Evolutionary conservation across 2,329 filamentous ascomycete species (phyloP).

Genomic region (Sporothrix pallida): DNA sequence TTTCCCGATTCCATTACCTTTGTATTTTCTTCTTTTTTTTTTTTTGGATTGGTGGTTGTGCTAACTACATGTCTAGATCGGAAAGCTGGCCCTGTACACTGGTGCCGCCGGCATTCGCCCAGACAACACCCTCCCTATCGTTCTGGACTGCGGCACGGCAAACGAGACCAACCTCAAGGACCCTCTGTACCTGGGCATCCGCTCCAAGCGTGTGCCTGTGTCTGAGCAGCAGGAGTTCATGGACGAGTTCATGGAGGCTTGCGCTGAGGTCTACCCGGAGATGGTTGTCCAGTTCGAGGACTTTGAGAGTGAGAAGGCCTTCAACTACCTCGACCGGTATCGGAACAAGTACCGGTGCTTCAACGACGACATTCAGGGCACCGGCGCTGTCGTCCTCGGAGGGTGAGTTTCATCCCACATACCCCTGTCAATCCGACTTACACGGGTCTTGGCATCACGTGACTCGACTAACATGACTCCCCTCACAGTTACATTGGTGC

Average conservation of each 20-base stretch:
- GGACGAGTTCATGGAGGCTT: slow-evolving; percentile 95
- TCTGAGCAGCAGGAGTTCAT: slow-evolving; percentile 88
- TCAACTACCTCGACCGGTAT: slow-evolving; percentile 90
- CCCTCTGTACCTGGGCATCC: slow-evolving; percentile 86
- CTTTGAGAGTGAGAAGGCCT: slow-evolving; percentile 91
- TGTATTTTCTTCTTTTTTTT: neutral
- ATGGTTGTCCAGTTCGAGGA: slow-evolving; percentile 93
- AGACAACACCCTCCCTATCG: slow-evolving; percentile 76
- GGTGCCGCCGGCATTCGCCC: slow-evolving; percentile 94
- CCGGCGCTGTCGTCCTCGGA: slow-evolving; percentile 89
- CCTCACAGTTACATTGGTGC: slow-evolving; percentile 65
- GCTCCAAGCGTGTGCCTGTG: slow-evolving; percentile 77
- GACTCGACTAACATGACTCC: slow-evolving; percentile 48
- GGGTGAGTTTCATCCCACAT: slow-evolving; percentile 58
- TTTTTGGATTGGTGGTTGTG: neutral
- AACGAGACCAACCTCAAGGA: slow-evolving; percentile 71
- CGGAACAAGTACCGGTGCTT: slow-evolving; percentile 90
- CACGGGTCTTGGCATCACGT: slow-evolving; percentile 35
- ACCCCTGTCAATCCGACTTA: slow-evolving; percentile 29
- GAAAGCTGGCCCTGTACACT: slow-evolving; percentile 94
- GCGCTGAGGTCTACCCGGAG: slow-evolving; percentile 71
- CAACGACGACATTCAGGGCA: slow-evolving; percentile 98
- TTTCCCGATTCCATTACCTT: slow-evolving; percentile 17
- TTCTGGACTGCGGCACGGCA: slow-evolving; percentile 69
- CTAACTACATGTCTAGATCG: slow-evolving; percentile 61